Evolutionary conservation across 345 rosid species (phyloP).

Genomic region (Linum usitatissimum): DNA sequence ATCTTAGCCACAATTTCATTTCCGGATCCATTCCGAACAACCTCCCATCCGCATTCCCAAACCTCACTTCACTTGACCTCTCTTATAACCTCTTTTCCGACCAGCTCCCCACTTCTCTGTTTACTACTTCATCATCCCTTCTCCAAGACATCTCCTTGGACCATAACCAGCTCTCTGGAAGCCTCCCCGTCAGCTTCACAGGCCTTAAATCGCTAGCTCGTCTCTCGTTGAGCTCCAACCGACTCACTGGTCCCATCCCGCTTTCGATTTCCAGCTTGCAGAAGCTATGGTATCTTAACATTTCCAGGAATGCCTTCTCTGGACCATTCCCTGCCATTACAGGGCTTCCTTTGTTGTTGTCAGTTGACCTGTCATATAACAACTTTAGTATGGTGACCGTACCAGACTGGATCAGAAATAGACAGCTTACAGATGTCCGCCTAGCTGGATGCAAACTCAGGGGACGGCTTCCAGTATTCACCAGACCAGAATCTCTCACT

Average conservation of each 20-base stretch:
- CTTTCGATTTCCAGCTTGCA: constrained; percentile 48
- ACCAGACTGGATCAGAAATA: constrained; percentile 63
- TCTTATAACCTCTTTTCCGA: constrained; percentile 62
- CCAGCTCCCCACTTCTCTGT: constrained; percentile 47
- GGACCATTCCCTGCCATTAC: constrained; percentile 52
- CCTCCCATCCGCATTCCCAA: constrained; percentile 29
- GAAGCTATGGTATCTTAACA: constrained; percentile 78
- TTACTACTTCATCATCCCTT: constrained; percentile 39
- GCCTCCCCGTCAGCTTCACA: constrained; percentile 54
- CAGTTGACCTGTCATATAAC: constrained; percentile 81
- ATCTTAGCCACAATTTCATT: constrained; percentile 65
- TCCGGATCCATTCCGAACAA: constrained; percentile 56
- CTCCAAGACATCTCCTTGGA: constrained; percentile 46
- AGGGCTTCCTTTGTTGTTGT: constrained; percentile 53
- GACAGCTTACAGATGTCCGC: constrained; percentile 46
- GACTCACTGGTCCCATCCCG: constrained; percentile 60
- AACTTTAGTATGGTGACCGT: constrained; percentile 52
- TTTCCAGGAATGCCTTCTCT: constrained; percentile 65
- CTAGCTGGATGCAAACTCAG: constrained; percentile 74
- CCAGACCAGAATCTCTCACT: constrained; percentile 47
- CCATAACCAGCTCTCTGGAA: constrained; percentile 52
- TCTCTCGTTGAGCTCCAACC: constrained; percentile 54
- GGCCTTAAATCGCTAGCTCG: constrained; percentile 53
- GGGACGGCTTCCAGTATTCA: constrained; percentile 59
- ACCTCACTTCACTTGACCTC: constrained; percentile 49